These are phyloP conservation scores for Cercospora berteroae DNA, from an alignment of 2,329 filamentous ascomycete species.

Conservation along the genomic window DNA sequence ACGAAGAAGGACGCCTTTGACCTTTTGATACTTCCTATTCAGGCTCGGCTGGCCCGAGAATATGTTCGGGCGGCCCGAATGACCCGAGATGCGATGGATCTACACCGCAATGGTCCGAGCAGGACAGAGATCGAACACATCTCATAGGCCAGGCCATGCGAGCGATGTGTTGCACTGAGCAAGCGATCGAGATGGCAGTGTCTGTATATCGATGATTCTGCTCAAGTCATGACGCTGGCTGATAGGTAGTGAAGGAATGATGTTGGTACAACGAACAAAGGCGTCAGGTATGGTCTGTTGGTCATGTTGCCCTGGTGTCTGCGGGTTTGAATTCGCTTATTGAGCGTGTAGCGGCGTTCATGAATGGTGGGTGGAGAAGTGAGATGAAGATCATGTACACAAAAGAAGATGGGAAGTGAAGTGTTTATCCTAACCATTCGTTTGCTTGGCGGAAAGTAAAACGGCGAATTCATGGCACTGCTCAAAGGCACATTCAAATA, in stretches of 20 bases:
- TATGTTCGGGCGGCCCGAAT: neutral
- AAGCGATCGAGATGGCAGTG: neutral
- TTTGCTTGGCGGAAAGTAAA: neutral
- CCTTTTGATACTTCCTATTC: neutral
- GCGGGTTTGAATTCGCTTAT: neutral
- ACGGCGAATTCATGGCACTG: neutral
- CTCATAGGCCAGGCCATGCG: neutral
- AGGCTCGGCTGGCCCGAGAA: neutral
- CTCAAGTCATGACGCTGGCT: neutral
- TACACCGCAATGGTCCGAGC: conserved; percentile 1
- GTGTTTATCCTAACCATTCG: neutral
- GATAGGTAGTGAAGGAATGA: neutral
- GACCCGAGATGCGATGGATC: neutral
- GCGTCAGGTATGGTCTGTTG: neutral
- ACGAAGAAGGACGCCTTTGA: neutral
- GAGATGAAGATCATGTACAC: neutral
- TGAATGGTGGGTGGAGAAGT: neutral
- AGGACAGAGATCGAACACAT: neutral
- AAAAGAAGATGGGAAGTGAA: neutral
- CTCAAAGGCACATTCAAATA: neutral
- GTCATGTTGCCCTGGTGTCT: neutral
- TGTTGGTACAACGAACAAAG: neutral
- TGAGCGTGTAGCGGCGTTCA: neutral
- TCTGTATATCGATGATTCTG: neutral
- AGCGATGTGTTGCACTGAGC: neutral